phyloP scores from a whole-genome alignment of 2,329 filamentous ascomycete genomes.

The Paradendryphiella salina region DNA sequence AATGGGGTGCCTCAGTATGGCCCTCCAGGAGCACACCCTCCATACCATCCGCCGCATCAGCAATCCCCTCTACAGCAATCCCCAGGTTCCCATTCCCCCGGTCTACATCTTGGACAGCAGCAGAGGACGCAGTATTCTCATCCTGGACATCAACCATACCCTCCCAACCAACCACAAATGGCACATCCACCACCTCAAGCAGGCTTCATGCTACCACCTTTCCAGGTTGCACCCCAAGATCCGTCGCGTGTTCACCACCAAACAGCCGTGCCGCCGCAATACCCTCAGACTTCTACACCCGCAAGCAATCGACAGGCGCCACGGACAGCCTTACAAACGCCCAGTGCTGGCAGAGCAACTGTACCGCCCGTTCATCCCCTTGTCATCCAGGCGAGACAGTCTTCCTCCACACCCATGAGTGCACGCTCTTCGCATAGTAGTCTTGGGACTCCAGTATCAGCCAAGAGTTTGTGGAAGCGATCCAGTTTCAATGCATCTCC shows the following conservation, averaged over 20 bases:
- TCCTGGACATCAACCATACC: constrained; percentile 37
- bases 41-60: constrained; percentile 37
- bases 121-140: constrained; percentile 40
- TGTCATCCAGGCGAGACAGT: constrained; percentile 29
- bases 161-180: constrained; percentile 36
- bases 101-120: constrained; percentile 34
- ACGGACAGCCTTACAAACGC: constrained; percentile 20
- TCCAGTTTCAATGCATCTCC: constrained; percentile 22
- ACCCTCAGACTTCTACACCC: constrained; percentile 38
- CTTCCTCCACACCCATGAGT: constrained; percentile 34
- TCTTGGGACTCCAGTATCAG: constrained; percentile 34
- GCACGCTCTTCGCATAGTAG: constrained; percentile 33
- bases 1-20: constrained; percentile 35
- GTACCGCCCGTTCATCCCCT: constrained; percentile 29
- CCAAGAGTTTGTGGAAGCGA: constrained; percentile 39
- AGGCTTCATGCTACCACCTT: constrained; percentile 54
- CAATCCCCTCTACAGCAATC: constrained; percentile 31
- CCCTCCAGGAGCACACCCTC: constrained; percentile 32
- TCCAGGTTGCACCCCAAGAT: constrained; percentile 53
- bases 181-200: constrained; percentile 48
- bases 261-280: constrained; percentile 28
- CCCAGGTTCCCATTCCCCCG: constrained; percentile 40
- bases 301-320: constrained; percentile 22
- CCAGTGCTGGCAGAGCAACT: constrained; percentile 20
- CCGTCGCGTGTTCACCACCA: constrained; percentile 46